A percentile compares a stretch with the other conserved stretches of the same genome.
phyloP scores from a whole-genome alignment of 2,329 filamentous ascomycete genomes.

The Fusarium secorum region DNA sequence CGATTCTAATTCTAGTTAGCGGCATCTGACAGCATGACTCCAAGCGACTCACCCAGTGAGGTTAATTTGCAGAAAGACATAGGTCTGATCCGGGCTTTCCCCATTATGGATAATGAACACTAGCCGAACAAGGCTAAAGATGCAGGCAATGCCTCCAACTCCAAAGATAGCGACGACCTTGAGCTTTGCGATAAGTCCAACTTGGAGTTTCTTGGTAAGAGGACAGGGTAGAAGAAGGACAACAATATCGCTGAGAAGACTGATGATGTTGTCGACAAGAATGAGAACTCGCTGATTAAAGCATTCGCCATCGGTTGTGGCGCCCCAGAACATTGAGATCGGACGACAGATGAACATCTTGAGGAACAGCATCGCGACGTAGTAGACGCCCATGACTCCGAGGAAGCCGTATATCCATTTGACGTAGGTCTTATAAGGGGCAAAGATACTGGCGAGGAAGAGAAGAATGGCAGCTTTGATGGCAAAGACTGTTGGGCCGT shows the following conservation, averaged over 20 bases:
- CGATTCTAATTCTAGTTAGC: conserved; percentile 4
- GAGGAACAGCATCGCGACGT: conserved; percentile 13
- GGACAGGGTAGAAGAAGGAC: conserved; percentile 16
- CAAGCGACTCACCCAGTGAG: conserved; percentile 4
- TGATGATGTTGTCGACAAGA: conserved; percentile 25
- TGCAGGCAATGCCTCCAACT: conserved; percentile 15
- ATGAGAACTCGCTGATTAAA: conserved; percentile 20
- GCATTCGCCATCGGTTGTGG: conserved; percentile 6
- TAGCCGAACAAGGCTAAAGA: conserved; percentile 18
- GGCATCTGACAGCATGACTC: fast-evolving
- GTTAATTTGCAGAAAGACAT: conserved; percentile 26
- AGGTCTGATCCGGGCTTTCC: conserved; percentile 22
- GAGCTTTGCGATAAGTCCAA: conserved; percentile 15
- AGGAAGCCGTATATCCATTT: conserved; percentile 29
- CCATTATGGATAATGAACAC: conserved; percentile 23
- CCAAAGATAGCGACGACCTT: conserved; percentile 26
- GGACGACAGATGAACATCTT: conserved; percentile 27
- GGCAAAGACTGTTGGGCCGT: conserved; percentile 23
- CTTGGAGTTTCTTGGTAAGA: conserved; percentile 24
- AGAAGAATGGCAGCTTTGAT: conserved; percentile 26
- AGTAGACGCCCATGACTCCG: conserved; percentile 7
- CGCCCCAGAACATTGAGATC: conserved; percentile 22
- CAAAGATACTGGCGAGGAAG: conserved; percentile 16
- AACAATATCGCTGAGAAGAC: conserved; percentile 20
- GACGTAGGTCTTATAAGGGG: conserved; percentile 23